phyloP scores from a whole-genome alignment of 1,139 yeast species.

The Magnusiomyces ingens region DNA sequence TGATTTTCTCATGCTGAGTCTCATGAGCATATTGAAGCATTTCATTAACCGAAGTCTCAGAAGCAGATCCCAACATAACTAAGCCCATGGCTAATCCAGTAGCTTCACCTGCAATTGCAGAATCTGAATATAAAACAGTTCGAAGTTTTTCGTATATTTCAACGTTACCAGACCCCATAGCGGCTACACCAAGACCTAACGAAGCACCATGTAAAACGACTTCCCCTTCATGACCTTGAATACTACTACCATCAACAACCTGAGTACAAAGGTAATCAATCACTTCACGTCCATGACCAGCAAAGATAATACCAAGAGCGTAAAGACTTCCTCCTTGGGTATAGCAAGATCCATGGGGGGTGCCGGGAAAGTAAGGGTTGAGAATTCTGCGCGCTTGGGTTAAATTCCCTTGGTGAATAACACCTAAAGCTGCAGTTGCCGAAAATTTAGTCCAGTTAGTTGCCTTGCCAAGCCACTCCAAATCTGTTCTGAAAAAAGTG shows the following conservation, averaged over 20 bases:
- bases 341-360: conserved; percentile 49
- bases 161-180: conserved; percentile 81
- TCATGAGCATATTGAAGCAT: conserved; percentile 91
- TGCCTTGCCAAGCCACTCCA: conserved; percentile 96
- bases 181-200: conserved; percentile 93
- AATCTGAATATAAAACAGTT: conserved; percentile 79
- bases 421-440: conserved; percentile 98
- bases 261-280: conserved; percentile 71
- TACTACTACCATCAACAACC: conserved; percentile 55
- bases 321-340: conserved; percentile 94
- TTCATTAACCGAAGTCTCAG: conserved; percentile 63
- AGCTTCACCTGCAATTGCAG: conserved; percentile 94
- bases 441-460: conserved; percentile 97
- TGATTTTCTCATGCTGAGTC: conserved; percentile 92
- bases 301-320: conserved; percentile 89
- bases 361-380: conserved; percentile 88
- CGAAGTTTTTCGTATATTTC: conserved; percentile 76
- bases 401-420: conserved; percentile 89
- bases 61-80: conserved; percentile 91
- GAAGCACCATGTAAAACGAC: conserved; percentile 94
- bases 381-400: conserved; percentile 84
- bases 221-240: conserved; percentile 60
- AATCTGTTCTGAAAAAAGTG: conserved; percentile 79
- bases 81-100: conserved; percentile 97
- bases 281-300: conserved; percentile 92